Evolutionary conservation across 805 yeast species (phyloP), one percentile per base, ranked within the genome.

Genomic region (Metschnikowia cerradonensis): DNA sequence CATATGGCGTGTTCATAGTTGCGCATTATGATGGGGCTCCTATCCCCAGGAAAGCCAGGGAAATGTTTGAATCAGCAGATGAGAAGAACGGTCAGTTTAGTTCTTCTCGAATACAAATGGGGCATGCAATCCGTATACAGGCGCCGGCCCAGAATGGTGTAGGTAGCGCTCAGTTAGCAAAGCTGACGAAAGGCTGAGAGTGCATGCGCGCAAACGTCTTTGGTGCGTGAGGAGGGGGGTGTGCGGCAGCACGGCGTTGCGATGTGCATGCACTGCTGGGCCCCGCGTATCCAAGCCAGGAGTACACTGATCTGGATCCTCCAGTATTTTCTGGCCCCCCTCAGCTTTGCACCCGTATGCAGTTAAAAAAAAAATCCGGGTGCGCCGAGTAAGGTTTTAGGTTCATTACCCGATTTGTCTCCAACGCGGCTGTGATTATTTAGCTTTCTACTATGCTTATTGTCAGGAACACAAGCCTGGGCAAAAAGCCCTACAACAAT

Each of bases 231-330:
- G 31, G 31, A 41, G 23, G 26, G 45, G 45, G 13, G 15, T 15
- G 15, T 33, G 30, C 31, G 37, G 31, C 45, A 42, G 37, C 36
- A 42, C 45, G 45, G 45, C 45, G 37, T 33, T 42, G 45, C 45
- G 45, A 20, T 30, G 38, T 33, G 45, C 45, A 34, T 42, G 31
- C 45, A 19, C 33, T 26, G 45, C 45, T 20, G 30, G 26, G 22
- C 30, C 35, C 45, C 17, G 44, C 35, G 36, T 31, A 19, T 17
- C 31, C 31, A 39, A 39, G 41, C 41, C 41, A 22, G 32, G 19
- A 23, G 41, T n/a, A 20, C 30, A n/a, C 31, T 23, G 26, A 39
- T 39, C 32, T 22, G 23, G 41, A 41, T 31, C 45, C 31, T 32
- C 45, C 19, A 19, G 15, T 22, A n/a, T 22, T 23, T 39, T 22